Percentiles rank a stretch among this genome's conserved stretches.
phyloP scores from a whole-genome alignment of 2,329 filamentous ascomycete species.

The Colletotrichum sp. region DNA sequence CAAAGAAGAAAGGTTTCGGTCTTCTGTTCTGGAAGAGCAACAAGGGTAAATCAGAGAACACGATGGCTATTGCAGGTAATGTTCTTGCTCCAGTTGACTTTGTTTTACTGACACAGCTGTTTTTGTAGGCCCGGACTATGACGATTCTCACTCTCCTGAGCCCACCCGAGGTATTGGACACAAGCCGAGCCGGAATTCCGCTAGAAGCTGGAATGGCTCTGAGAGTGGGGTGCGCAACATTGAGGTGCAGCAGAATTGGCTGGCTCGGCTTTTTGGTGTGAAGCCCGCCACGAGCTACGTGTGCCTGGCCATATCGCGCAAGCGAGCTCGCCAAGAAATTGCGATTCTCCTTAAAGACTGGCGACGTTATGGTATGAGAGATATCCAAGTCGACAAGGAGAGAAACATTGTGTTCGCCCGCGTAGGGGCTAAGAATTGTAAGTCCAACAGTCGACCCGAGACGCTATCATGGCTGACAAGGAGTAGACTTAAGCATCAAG shows the following conservation, averaged over 20 bases:
- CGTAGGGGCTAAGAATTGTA: slow-evolving; percentile 80
- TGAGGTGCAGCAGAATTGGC: slow-evolving; percentile 81
- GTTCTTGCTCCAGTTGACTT: not conserved
- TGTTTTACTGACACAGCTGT: slow-evolving; percentile 20
- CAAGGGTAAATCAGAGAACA: slow-evolving; percentile 45
- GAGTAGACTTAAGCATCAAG: slow-evolving; percentile 77
- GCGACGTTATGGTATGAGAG: slow-evolving; percentile 80
- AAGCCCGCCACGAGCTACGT: slow-evolving; percentile 80
- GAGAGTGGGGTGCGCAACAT: slow-evolving; percentile 55
- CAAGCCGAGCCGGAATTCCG: slow-evolving; percentile 20
- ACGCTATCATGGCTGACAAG: slow-evolving; percentile 20
- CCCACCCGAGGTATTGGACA: slow-evolving; percentile 24
- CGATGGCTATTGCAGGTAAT: slow-evolving; percentile 51
- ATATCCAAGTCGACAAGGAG: slow-evolving; percentile 79
- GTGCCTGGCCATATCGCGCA: slow-evolving; percentile 73
- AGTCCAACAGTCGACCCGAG: slow-evolving; percentile 37
- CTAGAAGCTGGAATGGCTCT: slow-evolving; percentile 36
- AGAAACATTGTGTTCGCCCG: slow-evolving; percentile 81
- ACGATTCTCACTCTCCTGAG: slow-evolving; percentile 31
- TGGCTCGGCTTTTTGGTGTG: slow-evolving; percentile 86
- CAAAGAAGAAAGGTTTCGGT: slow-evolving; percentile 54
- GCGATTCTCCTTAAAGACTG: slow-evolving; percentile 78
- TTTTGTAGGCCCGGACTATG: slow-evolving; percentile 34
- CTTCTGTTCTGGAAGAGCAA: slow-evolving; percentile 62
- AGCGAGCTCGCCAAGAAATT: slow-evolving; percentile 78